phyloP scores from a whole-genome alignment of 1,284 basidiomycete species.

The Phenoliferia sp. region DNA sequence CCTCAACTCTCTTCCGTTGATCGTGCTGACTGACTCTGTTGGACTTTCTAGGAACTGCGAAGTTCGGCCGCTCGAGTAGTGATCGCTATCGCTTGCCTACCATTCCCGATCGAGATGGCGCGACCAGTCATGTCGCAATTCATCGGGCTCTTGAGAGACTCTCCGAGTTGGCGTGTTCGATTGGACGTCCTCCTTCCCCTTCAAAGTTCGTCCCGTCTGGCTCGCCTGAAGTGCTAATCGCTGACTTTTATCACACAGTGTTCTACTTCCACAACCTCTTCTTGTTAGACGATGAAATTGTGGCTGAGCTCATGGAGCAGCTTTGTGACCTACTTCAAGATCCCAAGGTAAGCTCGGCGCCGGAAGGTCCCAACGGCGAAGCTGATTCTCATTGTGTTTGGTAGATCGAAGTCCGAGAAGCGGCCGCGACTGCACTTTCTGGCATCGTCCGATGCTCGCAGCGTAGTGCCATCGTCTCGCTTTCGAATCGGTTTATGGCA shows the following conservation, averaged over 20 bases:
- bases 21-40: neutral
- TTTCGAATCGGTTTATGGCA: slow-evolving; percentile 77
- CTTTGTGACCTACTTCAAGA: slow-evolving; percentile 78
- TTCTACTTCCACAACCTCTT: slow-evolving; percentile 80
- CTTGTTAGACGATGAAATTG: slow-evolving; percentile 28
- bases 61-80: slow-evolving; percentile 44
- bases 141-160: slow-evolving; percentile 44
- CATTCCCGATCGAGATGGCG: slow-evolving; percentile 46
- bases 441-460: slow-evolving; percentile 91
- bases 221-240: slow-evolving; percentile 1
- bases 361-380: neutral
- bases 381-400: neutral
- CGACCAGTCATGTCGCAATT: slow-evolving; percentile 45
- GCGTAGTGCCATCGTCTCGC: slow-evolving; percentile 73
- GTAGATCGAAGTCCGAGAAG: slow-evolving; percentile 80
- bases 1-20: no score
- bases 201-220: slow-evolving; percentile 70
- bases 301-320: slow-evolving; percentile 37
- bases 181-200: slow-evolving; percentile 49
- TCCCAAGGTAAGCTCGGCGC: slow-evolving; percentile 54
- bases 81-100: slow-evolving; percentile 46
- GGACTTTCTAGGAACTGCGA: slow-evolving; percentile 44
- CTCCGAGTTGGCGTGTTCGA: slow-evolving; percentile 48
- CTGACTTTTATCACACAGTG: slow-evolving; percentile 64
- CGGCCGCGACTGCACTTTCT: slow-evolving; percentile 82